Conservation (phyloP, 768 basidiomycete genomes). For the Cantharellus anzutake region DNA sequence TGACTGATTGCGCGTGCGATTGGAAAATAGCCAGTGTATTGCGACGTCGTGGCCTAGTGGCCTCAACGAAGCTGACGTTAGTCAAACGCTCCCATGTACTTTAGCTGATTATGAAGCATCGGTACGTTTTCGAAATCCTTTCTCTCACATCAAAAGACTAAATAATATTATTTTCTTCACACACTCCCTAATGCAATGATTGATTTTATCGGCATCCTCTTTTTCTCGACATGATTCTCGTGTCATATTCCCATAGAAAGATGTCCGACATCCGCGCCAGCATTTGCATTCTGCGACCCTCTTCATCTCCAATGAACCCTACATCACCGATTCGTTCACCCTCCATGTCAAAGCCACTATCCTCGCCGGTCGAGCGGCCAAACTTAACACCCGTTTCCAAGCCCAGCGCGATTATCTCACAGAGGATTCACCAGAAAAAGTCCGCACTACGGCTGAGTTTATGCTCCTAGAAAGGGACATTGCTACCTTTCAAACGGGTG, state of each 20-base stretch:
- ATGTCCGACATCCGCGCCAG: background rate
- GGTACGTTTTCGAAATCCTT: background rate
- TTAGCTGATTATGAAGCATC: background rate
- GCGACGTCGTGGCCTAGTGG: background rate
- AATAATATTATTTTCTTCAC: background rate
- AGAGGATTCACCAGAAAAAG: too few species aligned
- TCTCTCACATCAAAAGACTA: too few species aligned
- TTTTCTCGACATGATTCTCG: too few species aligned
- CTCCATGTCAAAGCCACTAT: background rate
- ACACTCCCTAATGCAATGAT: background rate
- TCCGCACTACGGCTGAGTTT: too few species aligned
- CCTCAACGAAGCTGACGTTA: background rate
- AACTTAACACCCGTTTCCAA: background rate
- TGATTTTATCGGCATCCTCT: too few species aligned
- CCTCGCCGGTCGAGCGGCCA: background rate
- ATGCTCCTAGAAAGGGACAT: too few species aligned
- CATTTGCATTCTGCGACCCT: background rate
- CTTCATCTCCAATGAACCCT: background rate
- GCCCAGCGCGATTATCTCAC: too few species aligned
- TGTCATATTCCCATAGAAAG: background rate
- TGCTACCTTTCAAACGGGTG: too few species aligned
- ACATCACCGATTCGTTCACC: background rate
- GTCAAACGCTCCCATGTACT: background rate
- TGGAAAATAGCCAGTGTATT: background rate
- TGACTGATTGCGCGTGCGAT: background rate